Conservation (phyloP, 1,284 basidiomycete species). For the Crepidotus sp. region DNA sequence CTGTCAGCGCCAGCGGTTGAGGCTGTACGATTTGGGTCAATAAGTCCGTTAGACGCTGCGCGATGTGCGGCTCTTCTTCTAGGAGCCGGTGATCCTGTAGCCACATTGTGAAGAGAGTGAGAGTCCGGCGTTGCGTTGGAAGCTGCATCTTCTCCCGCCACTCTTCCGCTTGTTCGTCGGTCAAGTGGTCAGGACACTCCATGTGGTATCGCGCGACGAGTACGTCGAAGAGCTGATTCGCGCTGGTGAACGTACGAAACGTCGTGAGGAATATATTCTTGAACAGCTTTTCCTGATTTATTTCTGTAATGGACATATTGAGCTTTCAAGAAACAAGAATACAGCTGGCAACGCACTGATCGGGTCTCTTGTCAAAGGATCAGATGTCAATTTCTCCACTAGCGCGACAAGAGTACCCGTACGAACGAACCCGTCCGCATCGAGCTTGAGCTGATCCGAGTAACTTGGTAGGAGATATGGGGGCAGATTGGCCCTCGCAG, state of each 20-base stretch:
- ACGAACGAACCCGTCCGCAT: constrained; percentile 49
- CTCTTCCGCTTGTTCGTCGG: constrained; percentile 43
- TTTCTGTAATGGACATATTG: constrained; percentile 26
- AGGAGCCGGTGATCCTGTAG: constrained; percentile 50
- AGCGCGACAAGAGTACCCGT: constrained; percentile 63
- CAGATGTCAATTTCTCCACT: constrained; percentile 59
- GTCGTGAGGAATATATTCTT: constrained; percentile 69
- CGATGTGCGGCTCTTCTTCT: constrained; percentile 56
- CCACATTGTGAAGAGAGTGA: constrained; percentile 53
- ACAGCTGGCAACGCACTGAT: constrained; percentile 32
- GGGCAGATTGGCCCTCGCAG: constrained; percentile 34
- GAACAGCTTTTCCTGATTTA: constrained; percentile 42
- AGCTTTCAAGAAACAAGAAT: constrained; percentile 18
- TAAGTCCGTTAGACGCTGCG: constrained; percentile 47
- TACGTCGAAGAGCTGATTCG: constrained; percentile 58
- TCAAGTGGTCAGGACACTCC: constrained; percentile 42
- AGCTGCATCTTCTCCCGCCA: constrained; percentile 59
- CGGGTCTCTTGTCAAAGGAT: constrained; percentile 30
- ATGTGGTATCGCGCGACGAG: constrained; percentile 58
- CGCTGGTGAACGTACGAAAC: constrained; percentile 68
- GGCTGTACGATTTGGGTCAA: constrained; percentile 33
- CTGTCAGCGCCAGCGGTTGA: constrained; percentile 37
- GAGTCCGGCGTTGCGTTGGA: constrained; percentile 47
- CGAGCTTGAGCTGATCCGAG: constrained; percentile 46
- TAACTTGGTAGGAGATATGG: constrained; percentile 64